phyloP scores from a whole-genome alignment of 2,329 filamentous ascomycete species.

The Camptophora hylomeconis region DNA sequence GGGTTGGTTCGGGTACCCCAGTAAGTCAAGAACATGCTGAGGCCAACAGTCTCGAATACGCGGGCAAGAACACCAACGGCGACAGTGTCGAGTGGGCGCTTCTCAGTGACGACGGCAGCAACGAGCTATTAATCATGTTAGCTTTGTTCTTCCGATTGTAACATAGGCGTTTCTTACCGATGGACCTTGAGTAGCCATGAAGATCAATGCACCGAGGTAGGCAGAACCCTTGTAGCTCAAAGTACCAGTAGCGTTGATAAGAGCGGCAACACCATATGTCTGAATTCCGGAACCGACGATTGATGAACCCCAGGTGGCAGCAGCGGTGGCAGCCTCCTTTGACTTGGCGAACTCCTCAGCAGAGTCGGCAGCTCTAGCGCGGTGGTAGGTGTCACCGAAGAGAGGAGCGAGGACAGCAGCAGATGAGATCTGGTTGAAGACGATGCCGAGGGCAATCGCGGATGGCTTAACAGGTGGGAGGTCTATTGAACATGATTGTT shows the following conservation, averaged over 20 bases:
- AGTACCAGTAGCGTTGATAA: conserved; percentile 90
- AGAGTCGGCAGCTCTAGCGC: conserved; percentile 78
- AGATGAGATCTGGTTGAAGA: conserved; percentile 89
- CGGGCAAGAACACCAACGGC: conserved; percentile 74
- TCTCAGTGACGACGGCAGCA: conserved; percentile 76
- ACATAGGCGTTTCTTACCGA: conserved; percentile 1
- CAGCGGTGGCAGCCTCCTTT: conserved; percentile 80
- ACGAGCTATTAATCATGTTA: conserved; percentile 51
- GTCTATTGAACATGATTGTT: conserved; percentile 31
- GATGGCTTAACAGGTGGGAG: conserved; percentile 88
- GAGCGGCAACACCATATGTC: conserved; percentile 75
- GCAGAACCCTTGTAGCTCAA: conserved; percentile 94
- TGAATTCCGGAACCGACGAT: conserved; percentile 80
- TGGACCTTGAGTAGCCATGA: conserved; percentile 53
- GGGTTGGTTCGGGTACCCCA: conserved; percentile 94
- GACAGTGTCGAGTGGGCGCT: conserved; percentile 79
- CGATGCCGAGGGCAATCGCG: conserved; percentile 86
- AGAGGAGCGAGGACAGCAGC: conserved; percentile 76
- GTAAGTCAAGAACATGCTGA: conserved; percentile 87
- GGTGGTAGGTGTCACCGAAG: conserved; percentile 90
- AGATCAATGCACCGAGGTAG: conserved; percentile 82
- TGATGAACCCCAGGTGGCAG: conserved; percentile 79
- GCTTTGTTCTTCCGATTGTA: conserved; percentile 7
- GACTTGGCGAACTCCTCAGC: conserved; percentile 95
- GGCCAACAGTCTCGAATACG: conserved; percentile 81